Base-by-base conservation (phyloP, 805 yeast species). In the Candida chauliodis region DNA sequence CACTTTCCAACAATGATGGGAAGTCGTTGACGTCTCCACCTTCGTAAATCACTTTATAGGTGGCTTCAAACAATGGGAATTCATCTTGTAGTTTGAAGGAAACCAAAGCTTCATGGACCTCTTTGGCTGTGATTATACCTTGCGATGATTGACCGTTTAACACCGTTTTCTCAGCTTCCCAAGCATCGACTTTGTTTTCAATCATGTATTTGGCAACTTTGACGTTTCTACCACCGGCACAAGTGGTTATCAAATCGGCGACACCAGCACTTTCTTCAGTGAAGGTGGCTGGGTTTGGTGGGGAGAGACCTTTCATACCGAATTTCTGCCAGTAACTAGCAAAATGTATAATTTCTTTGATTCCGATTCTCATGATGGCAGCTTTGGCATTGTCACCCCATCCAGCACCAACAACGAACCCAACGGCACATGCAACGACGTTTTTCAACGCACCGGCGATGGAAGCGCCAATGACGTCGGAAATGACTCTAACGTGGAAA, bases 331-430 rank as follows among this genome's bases (percentile, higher is more conserved):
- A 58, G 47, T 59, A 56, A 15, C 50, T 47, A 29, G 95, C 93
- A 63, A 93, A 93, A 58, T 77, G 76, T 61, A 90, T 84, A 56
- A 85, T 87, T 70, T 93, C 99, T 55, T 83, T 76, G 48, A 93
- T 69, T 34, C 99, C 99, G 50, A 91, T 84, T 69, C 99, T 79
- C 90, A 91, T 95, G 53, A 93, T 81, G 30, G 98, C 99, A 40
- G 98, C 84, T 66, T 91, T 89, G 48, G 99, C 98, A 61, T 93
- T 93, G 66, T 89, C 96, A 63, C 99, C 99, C 99, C 99, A 93
- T 47, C 95, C 96, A 47, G 86, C 75, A 52, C 99, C 99, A 65
- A 88, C 95, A 46, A 91, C 98, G 58, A 93, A 86, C 40, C 99
- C 99, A 45, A 95, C 96, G 47, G 96, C 95, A 56, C 89, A 71